Conservation (phyloP, 2,329 filamentous ascomycete genomes). For the Trichoderma hamatum region DNA sequence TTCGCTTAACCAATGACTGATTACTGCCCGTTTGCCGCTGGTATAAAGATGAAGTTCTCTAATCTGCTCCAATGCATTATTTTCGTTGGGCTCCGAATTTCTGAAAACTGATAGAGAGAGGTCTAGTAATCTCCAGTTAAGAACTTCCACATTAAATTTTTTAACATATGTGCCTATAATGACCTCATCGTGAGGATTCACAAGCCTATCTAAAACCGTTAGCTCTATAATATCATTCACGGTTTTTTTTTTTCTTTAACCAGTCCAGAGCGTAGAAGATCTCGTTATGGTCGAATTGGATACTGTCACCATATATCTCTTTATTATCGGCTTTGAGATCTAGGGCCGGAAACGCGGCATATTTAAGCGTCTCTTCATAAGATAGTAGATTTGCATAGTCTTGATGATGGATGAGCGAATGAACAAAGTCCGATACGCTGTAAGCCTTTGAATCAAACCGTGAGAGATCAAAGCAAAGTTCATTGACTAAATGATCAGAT, state of each 20-base stretch:
- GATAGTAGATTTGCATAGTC: not conserved
- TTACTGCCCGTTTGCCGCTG: not conserved
- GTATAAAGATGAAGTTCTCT: not conserved
- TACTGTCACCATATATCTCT: not conserved
- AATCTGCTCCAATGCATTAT: not conserved
- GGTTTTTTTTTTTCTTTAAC: not conserved
- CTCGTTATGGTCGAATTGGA: not conserved
- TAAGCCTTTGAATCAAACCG: not conserved
- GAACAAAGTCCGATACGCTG: not conserved
- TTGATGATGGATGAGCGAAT: not conserved
- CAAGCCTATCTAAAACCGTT: not conserved
- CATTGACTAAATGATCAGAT: not conserved
- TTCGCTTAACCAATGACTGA: not conserved
- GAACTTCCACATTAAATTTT: not conserved
- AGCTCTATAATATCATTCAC: not conserved
- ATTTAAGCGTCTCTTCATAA: not conserved
- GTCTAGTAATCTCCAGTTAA: not conserved
- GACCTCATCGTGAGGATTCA: constrained; percentile 2
- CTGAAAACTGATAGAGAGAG: not conserved
- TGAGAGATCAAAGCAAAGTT: not conserved
- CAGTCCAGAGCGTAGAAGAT: not conserved
- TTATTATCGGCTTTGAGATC: not conserved
- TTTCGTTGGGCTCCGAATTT: not conserved
- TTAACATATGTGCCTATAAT: not conserved
- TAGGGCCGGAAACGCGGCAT: constrained; percentile 3